A percentile compares a stretch with the other conserved stretches of the same genome.
Evolutionary conservation across 768 basidiomycete genomes (phyloP).

Genomic region (Auricularia sp.): DNA sequence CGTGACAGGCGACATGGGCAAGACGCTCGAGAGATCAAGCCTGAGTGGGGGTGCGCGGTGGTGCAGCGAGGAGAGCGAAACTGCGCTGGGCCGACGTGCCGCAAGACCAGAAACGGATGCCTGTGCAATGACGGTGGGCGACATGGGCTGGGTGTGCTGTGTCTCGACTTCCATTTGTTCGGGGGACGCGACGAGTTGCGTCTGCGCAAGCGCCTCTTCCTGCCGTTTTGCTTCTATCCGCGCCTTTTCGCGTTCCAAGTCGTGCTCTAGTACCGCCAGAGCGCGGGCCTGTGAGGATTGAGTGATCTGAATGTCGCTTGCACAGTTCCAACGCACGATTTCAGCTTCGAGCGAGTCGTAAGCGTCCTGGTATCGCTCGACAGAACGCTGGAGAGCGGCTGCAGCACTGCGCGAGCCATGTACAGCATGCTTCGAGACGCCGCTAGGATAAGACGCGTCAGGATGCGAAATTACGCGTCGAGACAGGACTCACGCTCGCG

Average conservation of each 20-base stretch:
- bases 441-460: conserved; percentile 26
- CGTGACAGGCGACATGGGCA: conserved; percentile 70
- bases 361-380: conserved; percentile 71
- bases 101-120: conserved; percentile 21
- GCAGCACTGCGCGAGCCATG: conserved; percentile 57
- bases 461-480: neutral
- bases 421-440: conserved; percentile 45
- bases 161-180: conserved; percentile 17
- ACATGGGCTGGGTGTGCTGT: conserved; percentile 12
- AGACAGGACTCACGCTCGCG: conserved; percentile 41
- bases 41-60: conserved; percentile 61
- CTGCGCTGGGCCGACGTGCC: conserved; percentile 56
- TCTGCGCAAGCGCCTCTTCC: conserved; percentile 25
- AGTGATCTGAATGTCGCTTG: neutral
- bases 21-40: conserved; percentile 67
- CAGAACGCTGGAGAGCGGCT: conserved; percentile 55
- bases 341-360: conserved; percentile 70
- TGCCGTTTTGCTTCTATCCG: conserved; percentile 36
- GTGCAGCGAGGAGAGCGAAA: conserved; percentile 72
- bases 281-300: conserved; percentile 45
- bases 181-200: conserved; percentile 18
- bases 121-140: conserved; percentile 19
- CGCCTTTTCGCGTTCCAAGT: conserved; percentile 51
- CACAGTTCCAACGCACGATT: conserved; percentile 34
- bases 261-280: conserved; percentile 61